These are phyloP conservation scores for Aspergillus mulundensis DNA, from an alignment of 495 filamentous ascomycete genomes.

Conservation along the genomic window DNA sequence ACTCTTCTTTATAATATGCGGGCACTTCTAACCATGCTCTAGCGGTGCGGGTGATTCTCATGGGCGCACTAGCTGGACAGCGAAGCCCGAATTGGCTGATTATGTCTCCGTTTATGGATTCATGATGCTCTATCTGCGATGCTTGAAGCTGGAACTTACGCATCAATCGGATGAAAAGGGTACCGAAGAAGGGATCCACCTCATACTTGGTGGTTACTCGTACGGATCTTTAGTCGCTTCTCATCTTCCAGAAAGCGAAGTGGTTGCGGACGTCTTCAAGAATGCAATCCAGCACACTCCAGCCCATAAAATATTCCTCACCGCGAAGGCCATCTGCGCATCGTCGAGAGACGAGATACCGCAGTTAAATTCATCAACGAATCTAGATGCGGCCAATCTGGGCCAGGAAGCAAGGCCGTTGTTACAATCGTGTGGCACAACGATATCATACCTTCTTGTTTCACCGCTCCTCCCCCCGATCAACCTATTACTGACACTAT, in stretches of 20 bases:
- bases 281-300: conserved; percentile 45
- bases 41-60: conserved; percentile 76
- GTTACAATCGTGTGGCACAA: conserved; percentile 18
- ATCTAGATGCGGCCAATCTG: neutral
- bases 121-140: conserved; percentile 65
- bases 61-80: conserved; percentile 81
- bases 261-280: conserved; percentile 57
- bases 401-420: neutral
- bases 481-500: conserved; percentile 54
- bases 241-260: conserved; percentile 58
- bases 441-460: conserved; percentile 68
- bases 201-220: conserved; percentile 81
- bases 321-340: conserved; percentile 59
- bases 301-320: conserved; percentile 60
- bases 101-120: conserved; percentile 78
- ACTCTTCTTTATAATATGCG: neutral
- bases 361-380: conserved; percentile 24
- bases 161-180: neutral
- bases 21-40: neutral
- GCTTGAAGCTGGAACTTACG: conserved; percentile 15
- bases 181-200: neutral
- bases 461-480: conserved; percentile 71
- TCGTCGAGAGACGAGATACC: conserved; percentile 41
- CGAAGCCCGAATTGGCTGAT: conserved; percentile 72
- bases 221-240: conserved; percentile 82